Conservation (phyloP, 2,329 filamentous ascomycete species). For the Incumbomyces lentus region DNA sequence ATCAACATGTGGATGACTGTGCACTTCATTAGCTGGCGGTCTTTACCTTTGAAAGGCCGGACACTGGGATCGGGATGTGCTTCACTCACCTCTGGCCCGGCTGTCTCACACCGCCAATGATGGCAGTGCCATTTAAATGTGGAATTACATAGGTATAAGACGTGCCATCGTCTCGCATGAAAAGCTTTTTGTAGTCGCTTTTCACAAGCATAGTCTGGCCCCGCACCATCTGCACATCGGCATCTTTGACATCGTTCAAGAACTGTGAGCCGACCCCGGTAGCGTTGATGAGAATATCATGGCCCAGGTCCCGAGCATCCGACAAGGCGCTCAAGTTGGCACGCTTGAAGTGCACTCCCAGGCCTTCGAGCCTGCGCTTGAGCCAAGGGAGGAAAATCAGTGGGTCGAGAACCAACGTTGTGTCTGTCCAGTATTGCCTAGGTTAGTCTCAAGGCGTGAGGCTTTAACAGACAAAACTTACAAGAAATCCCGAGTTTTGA, state of each 20-base stretch:
- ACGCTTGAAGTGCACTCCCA: constrained; percentile 21
- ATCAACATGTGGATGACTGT: constrained; percentile 3
- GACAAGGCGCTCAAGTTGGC: constrained; percentile 13
- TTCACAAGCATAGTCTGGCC: constrained; percentile 22
- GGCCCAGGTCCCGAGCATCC: constrained; percentile 15
- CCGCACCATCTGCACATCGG: constrained; percentile 16
- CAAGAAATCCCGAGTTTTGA: constrained; percentile 16
- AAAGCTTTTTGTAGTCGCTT: constrained; percentile 16
- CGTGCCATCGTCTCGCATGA: constrained; percentile 19
- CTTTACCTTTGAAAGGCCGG: not conserved
- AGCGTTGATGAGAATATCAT: constrained; percentile 23
- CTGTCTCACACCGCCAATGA: constrained; percentile 20
- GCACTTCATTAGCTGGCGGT: not conserved
- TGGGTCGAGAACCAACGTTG: constrained; percentile 18
- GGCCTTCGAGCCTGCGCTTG: not conserved
- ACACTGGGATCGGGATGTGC: not conserved
- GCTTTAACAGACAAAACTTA: constrained; percentile 3
- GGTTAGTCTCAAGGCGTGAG: not conserved
- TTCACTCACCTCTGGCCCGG: constrained; percentile 8
- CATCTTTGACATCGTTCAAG: constrained; percentile 16
- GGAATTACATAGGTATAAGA: constrained; percentile 22
- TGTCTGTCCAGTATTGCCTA: not conserved
- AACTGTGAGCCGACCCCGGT: constrained; percentile 15
- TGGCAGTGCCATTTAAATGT: constrained; percentile 19
- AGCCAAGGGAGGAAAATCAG: constrained; percentile 22